Conservation (phyloP, 805 yeast species). For the Jamesozyma gamospora region DNA sequence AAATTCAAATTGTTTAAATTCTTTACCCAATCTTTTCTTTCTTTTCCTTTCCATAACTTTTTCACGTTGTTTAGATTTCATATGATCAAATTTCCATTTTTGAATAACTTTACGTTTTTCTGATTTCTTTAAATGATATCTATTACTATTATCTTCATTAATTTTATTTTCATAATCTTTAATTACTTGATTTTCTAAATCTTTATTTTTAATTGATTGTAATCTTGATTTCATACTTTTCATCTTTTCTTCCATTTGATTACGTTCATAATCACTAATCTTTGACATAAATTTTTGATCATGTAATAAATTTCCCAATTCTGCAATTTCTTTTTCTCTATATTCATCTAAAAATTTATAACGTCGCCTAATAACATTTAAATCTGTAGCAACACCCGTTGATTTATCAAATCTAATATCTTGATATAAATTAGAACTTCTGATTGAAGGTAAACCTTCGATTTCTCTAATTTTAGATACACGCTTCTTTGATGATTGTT, state of each 20-base stretch:
- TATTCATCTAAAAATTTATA: conserved; percentile 83
- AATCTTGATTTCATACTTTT: conserved; percentile 59
- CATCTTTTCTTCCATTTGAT: conserved; percentile 44
- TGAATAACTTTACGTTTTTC: conserved; percentile 68
- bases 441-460: conserved; percentile 47
- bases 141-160: conserved; percentile 41
- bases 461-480: conserved; percentile 64
- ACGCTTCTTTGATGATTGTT: conserved; percentile 60
- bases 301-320: conserved; percentile 46
- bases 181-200: conserved; percentile 59
- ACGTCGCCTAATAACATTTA: conserved; percentile 55
- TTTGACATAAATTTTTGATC: conserved; percentile 40
- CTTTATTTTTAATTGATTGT: conserved; percentile 62
- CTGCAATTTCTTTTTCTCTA: conserved; percentile 59
- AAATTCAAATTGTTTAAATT: conserved; percentile 46
- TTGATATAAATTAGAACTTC: conserved; percentile 39
- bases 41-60: conserved; percentile 82
- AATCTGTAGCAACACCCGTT: conserved; percentile 74
- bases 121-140: conserved; percentile 53
- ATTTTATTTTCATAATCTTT: conserved; percentile 47
- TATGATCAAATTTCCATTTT: conserved; percentile 64
- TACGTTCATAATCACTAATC: conserved; percentile 36
- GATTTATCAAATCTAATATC: conserved; percentile 91
- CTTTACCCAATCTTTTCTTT: conserved; percentile 75
- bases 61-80: conserved; percentile 64